Conservation (phyloP, 805 yeast genomes). For the Tetrapisispora arboricola region DNA sequence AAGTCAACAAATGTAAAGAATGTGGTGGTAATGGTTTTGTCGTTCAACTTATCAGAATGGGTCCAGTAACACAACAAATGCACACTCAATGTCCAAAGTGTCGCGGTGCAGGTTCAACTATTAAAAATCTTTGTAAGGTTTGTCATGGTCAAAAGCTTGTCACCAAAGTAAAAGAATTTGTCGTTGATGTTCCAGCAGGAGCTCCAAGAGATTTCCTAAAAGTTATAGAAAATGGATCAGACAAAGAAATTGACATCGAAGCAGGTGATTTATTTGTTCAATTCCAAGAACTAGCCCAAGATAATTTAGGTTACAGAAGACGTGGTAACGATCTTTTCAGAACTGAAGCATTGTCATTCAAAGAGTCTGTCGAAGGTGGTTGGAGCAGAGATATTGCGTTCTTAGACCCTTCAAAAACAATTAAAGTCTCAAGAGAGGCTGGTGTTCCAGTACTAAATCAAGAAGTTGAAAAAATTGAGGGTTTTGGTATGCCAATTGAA, state of each 20-base stretch:
- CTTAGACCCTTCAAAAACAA: conserved; percentile 48
- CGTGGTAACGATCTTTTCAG: conserved; percentile 65
- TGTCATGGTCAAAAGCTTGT: conserved; percentile 67
- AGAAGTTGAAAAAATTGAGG: conserved; percentile 58
- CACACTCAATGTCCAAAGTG: conserved; percentile 74
- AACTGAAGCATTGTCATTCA: conserved; percentile 62
- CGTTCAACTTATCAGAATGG: conserved; percentile 60
- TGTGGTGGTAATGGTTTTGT: conserved; percentile 74
- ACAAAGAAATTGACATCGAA: conserved; percentile 68
- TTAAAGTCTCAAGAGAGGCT: conserved; percentile 36
- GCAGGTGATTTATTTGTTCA: conserved; percentile 73
- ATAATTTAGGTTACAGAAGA: conserved; percentile 78
- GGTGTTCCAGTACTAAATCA: conserved; percentile 54
- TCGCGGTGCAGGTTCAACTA: conserved; percentile 62
- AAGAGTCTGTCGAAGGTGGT: conserved; percentile 68
- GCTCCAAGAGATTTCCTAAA: conserved; percentile 48
- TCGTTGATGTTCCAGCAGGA: conserved; percentile 62
- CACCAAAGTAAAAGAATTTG: conserved; percentile 45
- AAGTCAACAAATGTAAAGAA: conserved; percentile 48
- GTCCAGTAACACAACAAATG: conserved; percentile 81
- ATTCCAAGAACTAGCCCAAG: conserved; percentile 40
- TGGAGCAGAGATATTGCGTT: conserved; percentile 65
- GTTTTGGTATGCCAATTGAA: conserved; percentile 74
- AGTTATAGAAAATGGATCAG: conserved; percentile 65
- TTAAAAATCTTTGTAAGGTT: conserved; percentile 50